Base-by-base conservation (phyloP, 129 eudicot species). In the Flaveria robusta region DNA sequence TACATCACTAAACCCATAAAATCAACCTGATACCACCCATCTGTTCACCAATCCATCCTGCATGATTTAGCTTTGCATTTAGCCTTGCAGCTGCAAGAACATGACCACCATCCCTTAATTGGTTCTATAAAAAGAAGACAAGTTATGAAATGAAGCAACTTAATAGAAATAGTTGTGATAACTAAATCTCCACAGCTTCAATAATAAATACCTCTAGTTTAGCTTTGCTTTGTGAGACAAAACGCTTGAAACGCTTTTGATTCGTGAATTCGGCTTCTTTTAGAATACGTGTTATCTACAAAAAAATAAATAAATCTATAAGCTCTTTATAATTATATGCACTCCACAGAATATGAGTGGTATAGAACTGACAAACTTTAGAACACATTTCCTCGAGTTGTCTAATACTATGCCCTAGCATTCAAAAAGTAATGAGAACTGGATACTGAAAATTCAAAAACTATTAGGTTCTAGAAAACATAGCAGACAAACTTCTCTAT, bases 71-170 rank as follows among this genome's bases (percentile, higher is more conserved):
- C 84, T 91, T 91, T 56, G 96, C 97, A 74, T 86, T 89, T 92
- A 91, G 84, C 79, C 97, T 87, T 59, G 97, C 86, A 87, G 97
- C 89, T 41, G 90, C 92, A 80, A 91, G 79, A 67, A 92, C 83
- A 74, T 91, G 97, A 72, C 97, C 97, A 83, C 96, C 84, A 64
- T 93, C 92, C 84, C 97, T 89, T 72, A 91, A 70, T 20, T 91
- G 88, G 75, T 85, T 89, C 97, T 91, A 78, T 20, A 58, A 56
- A 74, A 4, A 15, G n/a, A 14, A 12, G 15, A 24, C n/a, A 8
- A 50, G 45, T 22, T 18, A 43, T 43, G 50, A 47, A 52, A 58
- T 69, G 64, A 54, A 43, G 49, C 47, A 11, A 70, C 50, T 42
- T 55, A 51, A 12, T 29, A 65, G 50, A 65, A 76, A 64, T 26